Base-by-base conservation (phyloP, 805 yeast species). In the Hanseniaspora occidentalis region DNA sequence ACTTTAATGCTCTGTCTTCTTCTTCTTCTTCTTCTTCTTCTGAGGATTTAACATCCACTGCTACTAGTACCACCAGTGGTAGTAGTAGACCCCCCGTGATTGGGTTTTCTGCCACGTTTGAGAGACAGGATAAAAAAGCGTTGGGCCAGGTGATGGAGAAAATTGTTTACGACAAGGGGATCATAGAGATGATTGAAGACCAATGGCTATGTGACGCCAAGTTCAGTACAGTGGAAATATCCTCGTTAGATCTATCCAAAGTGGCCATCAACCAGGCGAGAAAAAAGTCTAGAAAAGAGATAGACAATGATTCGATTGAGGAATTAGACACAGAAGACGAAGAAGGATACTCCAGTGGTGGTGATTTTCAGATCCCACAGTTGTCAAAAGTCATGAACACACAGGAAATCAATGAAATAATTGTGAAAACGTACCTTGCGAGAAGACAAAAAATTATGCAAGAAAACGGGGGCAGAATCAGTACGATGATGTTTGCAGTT, bases 91-190 rank as follows among this genome's bases (percentile, higher is more conserved):
- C 79, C 2, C 71, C 75, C 1, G 73, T 84, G 0, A 64, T 84
- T 13, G 96, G 97, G 2, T 84, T 89, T 48, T 79, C 94, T 11
- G 97, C 96, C 0, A 88, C 97, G 0, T 58, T 88, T 53, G 76
- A 75, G 49, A 61, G 97, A 42, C 72, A 73, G n/a, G 97, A 88
- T 56, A 75, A 73, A 4, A 62, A 66, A 40, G 67, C 78, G 0
- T 58, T 89, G 35, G 69, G 72, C 10, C 50, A 59, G 16, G 73
- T 74, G 0, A 75, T 85, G 57, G 89, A 88, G 48, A 70, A 81
- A 43, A 71, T 88, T 21, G 88, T 79, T 0, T 86, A 68, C 50
- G 83, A 83, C 50, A 67, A 79, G 48, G 75, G 68, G 6, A 65
- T 85, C 18, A 52, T 70, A 14, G 75, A 77, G 21, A 75, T 88